Evolutionary conservation across 2,329 filamentous ascomycete species (phyloP), one percentile per base, ranked within the genome.

Genomic region (Metarhizium anisopliae): DNA sequence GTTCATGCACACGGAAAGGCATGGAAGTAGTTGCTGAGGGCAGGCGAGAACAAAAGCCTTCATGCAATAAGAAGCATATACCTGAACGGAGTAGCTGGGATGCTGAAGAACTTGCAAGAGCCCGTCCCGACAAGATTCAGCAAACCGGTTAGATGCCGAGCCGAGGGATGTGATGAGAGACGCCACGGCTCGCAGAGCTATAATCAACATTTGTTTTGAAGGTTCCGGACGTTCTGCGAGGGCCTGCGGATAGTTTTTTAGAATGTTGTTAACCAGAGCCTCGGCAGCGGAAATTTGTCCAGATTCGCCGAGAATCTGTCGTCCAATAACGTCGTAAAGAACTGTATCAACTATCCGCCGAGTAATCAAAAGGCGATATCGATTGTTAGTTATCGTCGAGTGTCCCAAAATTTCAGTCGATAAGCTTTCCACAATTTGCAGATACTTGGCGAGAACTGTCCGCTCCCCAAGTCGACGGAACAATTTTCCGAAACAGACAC

Each of bases 1-100:
- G 70, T 96, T 96, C 87, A 97, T 92, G 70, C 92, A 97, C 50
- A 97, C 89, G 0, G 93, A 95, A 18, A 97, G 84, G 60, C 91
- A 94, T 2, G 90, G 89, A 5, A 97, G 76, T 6, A 99, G 81
- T 67, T 97, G 93, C 62, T 95, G 89, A 4, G 94, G 94, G 63
- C 91, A 96, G 14, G 91, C 91, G 47, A 96, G 77, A 1, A 95
- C 89, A 65, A 97, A 94, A 0, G 82, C 84, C 62, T 93, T 90
- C 63, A 97, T 77, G 66, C 91, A 96, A 58, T 89, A 83, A 4
- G 94, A 90, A 1, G 90, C 86, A 64, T 94, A 88, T 3, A 97
- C 85, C 67, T 99, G 94, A 2, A 99, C 94, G 4, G 91, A 94
- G 70, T 97, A 97, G 71, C 90, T 96, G 0, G 92, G 90, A 70